Conservation (phyloP, 2,329 filamentous ascomycete genomes). For the Fusarium foetens region DNA sequence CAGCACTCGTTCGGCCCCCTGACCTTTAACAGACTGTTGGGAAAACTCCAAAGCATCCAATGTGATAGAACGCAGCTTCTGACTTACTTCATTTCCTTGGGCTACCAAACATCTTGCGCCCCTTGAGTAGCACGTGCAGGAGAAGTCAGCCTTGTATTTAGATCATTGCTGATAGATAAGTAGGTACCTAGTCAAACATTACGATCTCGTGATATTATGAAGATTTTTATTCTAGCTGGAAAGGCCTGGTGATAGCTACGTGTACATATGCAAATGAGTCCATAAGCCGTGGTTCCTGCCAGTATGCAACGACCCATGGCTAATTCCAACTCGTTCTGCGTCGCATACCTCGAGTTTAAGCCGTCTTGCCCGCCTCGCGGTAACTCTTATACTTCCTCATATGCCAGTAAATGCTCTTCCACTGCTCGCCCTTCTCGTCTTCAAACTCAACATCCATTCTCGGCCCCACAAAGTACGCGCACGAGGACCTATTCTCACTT, state of each 20-base stretch:
- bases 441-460: not conserved
- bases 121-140: not conserved
- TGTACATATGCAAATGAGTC: not conserved
- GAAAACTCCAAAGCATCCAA: not conserved
- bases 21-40: not conserved
- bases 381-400: slow-evolving; percentile 4
- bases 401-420: not conserved
- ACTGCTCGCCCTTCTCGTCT: not conserved
- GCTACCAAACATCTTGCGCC: not conserved
- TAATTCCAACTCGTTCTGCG: not conserved
- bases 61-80: not conserved
- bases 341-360: not conserved
- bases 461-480: not conserved
- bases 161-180: not conserved
- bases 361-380: not conserved
- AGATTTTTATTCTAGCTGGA: not conserved
- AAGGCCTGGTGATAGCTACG: not conserved
- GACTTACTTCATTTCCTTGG: not conserved
- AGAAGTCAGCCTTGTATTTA: not conserved
- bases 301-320: not conserved
- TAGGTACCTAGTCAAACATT: not conserved
- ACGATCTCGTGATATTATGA: not conserved
- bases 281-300: not conserved
- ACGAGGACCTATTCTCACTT: not conserved
- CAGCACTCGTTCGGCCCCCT: too few relatives aligned